A percentile compares a stretch with the other conserved stretches of the same genome.
Conservation (phyloP, 2,329 filamentous ascomycete genomes). For the Madurella fahalii region DNA sequence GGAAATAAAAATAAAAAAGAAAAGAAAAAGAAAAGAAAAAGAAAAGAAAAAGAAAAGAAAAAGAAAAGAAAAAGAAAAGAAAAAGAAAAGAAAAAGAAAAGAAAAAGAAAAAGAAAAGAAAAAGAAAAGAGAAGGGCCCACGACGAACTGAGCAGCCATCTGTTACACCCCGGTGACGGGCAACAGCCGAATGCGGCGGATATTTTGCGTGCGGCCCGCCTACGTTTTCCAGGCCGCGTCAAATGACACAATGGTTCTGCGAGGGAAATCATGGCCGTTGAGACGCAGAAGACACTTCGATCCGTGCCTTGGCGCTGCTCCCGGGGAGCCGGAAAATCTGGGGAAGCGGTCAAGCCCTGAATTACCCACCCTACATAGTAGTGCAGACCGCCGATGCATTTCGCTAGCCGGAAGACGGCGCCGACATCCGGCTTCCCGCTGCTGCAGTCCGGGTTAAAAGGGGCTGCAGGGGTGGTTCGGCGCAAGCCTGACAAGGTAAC, state of each 20-base stretch:
- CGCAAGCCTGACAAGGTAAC: background rate
- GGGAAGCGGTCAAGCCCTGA: slow-evolving; percentile 14
- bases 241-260: slow-evolving; percentile 18
- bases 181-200: background rate
- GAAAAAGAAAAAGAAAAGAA: too few relatives aligned
- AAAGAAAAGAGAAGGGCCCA: background rate
- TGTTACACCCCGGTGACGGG: background rate
- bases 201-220: background rate
- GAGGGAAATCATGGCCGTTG: slow-evolving; percentile 3
- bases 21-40: background rate
- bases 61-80: background rate
- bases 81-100: background rate
- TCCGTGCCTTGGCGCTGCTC: slow-evolving; percentile 22
- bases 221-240: background rate
- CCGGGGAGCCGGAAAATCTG: slow-evolving; percentile 25
- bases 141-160: background rate
- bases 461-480: slow-evolving; percentile 1
- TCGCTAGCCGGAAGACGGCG: slow-evolving; percentile 24
- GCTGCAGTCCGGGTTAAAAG: background rate
- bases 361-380: too few relatives aligned
- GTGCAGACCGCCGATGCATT: slow-evolving; percentile 9
- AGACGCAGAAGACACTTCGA: slow-evolving; percentile 3
- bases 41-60: background rate
- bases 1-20: too few relatives aligned
- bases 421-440: slow-evolving; percentile 17